A percentile compares a stretch with the other conserved stretches of the same genome.
Evolutionary conservation across 352 stramenopile species (phyloP).

Genomic region (Globisporangium spinosum): DNA sequence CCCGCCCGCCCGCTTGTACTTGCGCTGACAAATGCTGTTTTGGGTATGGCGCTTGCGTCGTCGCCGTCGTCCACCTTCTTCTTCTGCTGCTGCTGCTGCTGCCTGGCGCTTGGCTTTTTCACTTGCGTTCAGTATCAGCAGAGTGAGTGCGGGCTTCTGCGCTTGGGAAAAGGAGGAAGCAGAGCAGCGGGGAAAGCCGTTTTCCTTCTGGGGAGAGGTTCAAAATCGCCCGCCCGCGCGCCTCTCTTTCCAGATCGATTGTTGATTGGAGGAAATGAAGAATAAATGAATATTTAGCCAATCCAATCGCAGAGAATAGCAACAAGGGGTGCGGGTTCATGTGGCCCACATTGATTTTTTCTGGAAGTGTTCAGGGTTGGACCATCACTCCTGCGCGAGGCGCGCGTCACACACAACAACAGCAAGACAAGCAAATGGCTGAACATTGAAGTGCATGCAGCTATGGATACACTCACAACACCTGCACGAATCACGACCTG

Average conservation of each 20-base stretch:
- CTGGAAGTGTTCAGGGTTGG: background rate
- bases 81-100: background rate
- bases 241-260: background rate
- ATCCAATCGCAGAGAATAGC: background rate
- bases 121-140: conserved; percentile 12
- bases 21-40: background rate
- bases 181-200: background rate
- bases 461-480: background rate
- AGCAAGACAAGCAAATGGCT: background rate
- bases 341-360: background rate
- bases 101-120: background rate
- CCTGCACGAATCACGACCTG: background rate
- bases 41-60: background rate
- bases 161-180: background rate
- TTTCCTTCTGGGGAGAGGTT: conserved; percentile 2
- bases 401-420: background rate
- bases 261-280: background rate
- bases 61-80: background rate
- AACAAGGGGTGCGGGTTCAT: background rate
- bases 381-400: conserved; percentile 1
- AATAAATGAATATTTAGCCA: background rate
- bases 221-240: background rate
- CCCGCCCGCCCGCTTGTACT: background rate
- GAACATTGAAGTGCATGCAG: conserved; percentile 1
- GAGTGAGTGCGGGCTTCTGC: background rate